Evolutionary conservation across 140 eudicot species (phyloP).

Genomic region (Eryngium alpinum): DNA sequence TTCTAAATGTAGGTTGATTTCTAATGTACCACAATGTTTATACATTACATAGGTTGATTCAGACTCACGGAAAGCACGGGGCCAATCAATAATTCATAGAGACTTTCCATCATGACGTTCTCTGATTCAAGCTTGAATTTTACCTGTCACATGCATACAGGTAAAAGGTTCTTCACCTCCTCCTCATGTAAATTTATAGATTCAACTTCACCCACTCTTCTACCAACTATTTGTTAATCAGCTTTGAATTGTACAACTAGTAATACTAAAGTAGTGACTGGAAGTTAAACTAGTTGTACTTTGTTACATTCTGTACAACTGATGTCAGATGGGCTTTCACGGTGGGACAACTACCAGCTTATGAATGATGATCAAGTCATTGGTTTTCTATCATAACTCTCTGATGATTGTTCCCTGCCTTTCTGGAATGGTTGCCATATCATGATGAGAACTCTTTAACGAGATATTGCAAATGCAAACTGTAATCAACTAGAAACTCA

Average conservation of each 20-base stretch:
- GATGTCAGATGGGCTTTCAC: constrained; percentile 86
- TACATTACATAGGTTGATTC: constrained; percentile 88
- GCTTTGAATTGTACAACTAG: background rate
- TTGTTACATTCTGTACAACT: constrained; percentile 26
- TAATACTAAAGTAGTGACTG: background rate
- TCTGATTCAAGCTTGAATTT: constrained; percentile 78
- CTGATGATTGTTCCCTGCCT: too few relatives aligned
- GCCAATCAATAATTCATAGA: constrained; percentile 93
- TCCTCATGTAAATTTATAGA: too few relatives aligned
- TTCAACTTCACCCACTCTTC: background rate
- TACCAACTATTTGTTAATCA: background rate
- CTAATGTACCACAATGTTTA: constrained; percentile 82
- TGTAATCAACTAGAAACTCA: constrained; percentile 80
- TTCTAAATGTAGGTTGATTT: constrained; percentile 69
- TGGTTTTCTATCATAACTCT: too few relatives aligned
- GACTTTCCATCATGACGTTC: constrained; percentile 94
- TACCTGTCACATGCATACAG: constrained; percentile 88
- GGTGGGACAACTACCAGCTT: too few relatives aligned
- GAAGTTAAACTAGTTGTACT: background rate
- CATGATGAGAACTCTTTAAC: constrained; percentile 88
- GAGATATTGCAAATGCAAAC: constrained; percentile 76
- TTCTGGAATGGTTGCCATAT: too few relatives aligned
- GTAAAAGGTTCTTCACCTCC: constrained; percentile 22
- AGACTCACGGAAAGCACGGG: constrained; percentile 65
- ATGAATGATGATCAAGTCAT: too few relatives aligned